Conservation (phyloP, 2,329 filamentous ascomycete genomes). For the Pestalotiopsis sp. region DNA sequence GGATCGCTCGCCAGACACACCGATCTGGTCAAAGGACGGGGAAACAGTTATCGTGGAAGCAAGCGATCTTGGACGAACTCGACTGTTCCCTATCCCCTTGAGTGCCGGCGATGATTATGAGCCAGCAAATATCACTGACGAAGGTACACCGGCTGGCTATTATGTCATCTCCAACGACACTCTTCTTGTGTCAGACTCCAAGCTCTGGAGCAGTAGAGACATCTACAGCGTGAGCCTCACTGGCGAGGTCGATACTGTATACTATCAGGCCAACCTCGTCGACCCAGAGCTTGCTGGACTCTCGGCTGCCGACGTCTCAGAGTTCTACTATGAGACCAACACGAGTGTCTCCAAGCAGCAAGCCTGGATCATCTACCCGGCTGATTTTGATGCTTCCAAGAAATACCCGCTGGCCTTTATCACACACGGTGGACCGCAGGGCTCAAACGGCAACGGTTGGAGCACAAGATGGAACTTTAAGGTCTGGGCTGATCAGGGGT, state of each 20-base stretch:
- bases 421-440: constrained; percentile 56
- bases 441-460: constrained; percentile 54
- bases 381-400: constrained; percentile 36
- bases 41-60: constrained; percentile 32
- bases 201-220: constrained; percentile 38
- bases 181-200: constrained; percentile 34
- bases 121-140: constrained; percentile 36
- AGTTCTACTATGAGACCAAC: constrained; percentile 38
- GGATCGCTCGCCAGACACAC: constrained; percentile 31
- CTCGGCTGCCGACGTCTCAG: constrained; percentile 32
- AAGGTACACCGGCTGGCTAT: constrained; percentile 31
- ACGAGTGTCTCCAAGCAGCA: constrained; percentile 34
- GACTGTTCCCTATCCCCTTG: constrained; percentile 34
- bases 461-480: constrained; percentile 57
- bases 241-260: constrained; percentile 30
- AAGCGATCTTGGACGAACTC: constrained; percentile 31
- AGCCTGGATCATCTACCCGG: constrained; percentile 35
- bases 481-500: constrained; percentile 59
- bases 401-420: constrained; percentile 58
- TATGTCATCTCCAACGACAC: constrained; percentile 29
- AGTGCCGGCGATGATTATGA: constrained; percentile 29
- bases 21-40: constrained; percentile 31
- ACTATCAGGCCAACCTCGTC: constrained; percentile 37
- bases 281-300: constrained; percentile 36
- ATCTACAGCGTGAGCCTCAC: constrained; percentile 31